Base-by-base conservation (phyloP, 352 stramenopile genomes). In the Phytophthora europaea region DNA sequence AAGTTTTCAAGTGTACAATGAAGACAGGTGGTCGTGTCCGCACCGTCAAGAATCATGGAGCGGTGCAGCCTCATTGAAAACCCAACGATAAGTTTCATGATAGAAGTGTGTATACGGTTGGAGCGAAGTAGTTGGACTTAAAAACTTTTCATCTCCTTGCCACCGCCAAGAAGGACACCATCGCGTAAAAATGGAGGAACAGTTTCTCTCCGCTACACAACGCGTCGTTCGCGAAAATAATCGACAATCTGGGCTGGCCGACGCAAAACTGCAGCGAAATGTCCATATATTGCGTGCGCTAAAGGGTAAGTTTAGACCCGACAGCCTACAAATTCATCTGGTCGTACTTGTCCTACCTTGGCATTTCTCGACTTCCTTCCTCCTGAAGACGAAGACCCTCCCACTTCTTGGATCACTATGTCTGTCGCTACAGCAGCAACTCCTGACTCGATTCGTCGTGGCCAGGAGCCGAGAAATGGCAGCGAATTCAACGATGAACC, bases 1-100 rank as follows among this genome's bases (percentile, higher is more conserved):
- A 83, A 76, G 53, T 87, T 87, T 63, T 48, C 52, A 16, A 64
- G 57, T 6, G 40, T 76, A 1, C 45, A 63, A 9, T 65, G 22
- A 68, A n/a, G 4, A 18, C 12, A 31, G 7, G 26, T 31, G 26
- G 26, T 31, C 26, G 26, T 31, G 26, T 31, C 26, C 3, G 26
- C 26, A 31, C 26, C 26, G 26, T 31, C 26, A 31, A 31, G 26
- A 31, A 31, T 31, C 26, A 31, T 31, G 26, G 26, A 31, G 26
- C 26, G 26, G 26, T 28, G 26, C n/a, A n/a, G n/a, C n/a, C n/a
- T n/a, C n/a, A 31, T 31, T 6, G 26, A 31, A 31, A 31, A 0
- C 26, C 26, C 26, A 31, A 31, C 3, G 26, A 31, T 31, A 31
- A 6, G 26, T 31, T 31, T 31, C 26, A 31, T 31, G 26, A 31